Evolutionary conservation across 2,329 filamentous ascomycete genomes (phyloP).

Genomic region (Pseudogymnoascus sp.): DNA sequence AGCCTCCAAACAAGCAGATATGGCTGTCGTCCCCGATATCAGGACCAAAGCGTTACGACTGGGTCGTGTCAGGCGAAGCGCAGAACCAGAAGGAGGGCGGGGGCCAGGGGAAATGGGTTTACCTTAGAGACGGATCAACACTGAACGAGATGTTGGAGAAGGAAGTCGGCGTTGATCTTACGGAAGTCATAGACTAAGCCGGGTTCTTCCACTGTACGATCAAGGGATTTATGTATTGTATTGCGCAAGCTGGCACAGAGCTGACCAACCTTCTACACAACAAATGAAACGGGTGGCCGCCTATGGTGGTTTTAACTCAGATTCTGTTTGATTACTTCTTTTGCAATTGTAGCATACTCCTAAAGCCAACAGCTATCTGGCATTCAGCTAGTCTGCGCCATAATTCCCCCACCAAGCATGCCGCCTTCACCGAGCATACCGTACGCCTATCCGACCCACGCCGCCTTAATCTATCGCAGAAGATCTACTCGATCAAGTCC

Average conservation of each 20-base stretch:
- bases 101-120: constrained; percentile 72
- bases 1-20: constrained; percentile 94
- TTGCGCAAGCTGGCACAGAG: not conserved
- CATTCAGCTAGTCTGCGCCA: not conserved
- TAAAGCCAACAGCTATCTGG: not conserved
- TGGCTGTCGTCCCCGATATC: constrained; percentile 90
- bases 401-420: not conserved
- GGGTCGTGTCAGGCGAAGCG: constrained; percentile 64
- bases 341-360: not conserved
- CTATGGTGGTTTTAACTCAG: not conserved
- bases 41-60: constrained; percentile 92
- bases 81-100: constrained; percentile 75
- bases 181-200: not conserved
- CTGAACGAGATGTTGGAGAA: constrained; percentile 63
- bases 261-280: not conserved
- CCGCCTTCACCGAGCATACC: not conserved
- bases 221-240: constrained; percentile 1
- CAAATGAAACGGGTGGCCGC: not conserved
- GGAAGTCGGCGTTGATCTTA: constrained; percentile 65
- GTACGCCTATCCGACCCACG: not conserved
- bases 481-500: not conserved
- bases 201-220: not conserved
- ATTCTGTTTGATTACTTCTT: not conserved
- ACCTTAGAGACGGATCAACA: constrained; percentile 71
- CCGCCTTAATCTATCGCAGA: too few species aligned